These are phyloP conservation scores for Amoeboaphelidium protococcarum DNA, from an alignment of 371 early-diverging fungal species.

Conservation along the genomic window DNA sequence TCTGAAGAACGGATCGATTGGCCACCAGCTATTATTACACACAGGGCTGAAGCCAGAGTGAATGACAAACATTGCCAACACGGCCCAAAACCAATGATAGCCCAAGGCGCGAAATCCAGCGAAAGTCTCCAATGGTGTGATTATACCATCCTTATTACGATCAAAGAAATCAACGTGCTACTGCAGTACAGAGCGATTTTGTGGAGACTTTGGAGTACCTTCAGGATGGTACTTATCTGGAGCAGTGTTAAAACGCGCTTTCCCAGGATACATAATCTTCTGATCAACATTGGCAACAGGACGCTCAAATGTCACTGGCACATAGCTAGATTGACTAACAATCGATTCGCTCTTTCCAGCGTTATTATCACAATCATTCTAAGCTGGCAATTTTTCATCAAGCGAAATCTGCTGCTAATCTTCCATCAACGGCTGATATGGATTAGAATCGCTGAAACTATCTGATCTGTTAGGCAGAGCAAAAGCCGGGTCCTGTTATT, in stretches of 20 bases:
- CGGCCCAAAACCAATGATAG: conserved; percentile 13
- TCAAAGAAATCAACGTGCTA: conserved; percentile 18
- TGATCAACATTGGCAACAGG: not conserved
- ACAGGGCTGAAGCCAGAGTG: conserved; percentile 11
- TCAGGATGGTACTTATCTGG: conserved; percentile 3
- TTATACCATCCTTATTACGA: conserved; percentile 8
- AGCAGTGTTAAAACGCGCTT: not conserved
- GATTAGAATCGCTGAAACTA: too few relatives aligned
- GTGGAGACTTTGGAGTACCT: conserved; percentile 5
- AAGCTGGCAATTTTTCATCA: too few relatives aligned
- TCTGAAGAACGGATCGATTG: conserved; percentile 11
- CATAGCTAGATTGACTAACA: not conserved
- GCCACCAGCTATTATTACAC: conserved; percentile 7
- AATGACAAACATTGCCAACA: conserved; percentile 12
- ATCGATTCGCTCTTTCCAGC: too few relatives aligned
- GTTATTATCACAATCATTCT: too few relatives aligned
- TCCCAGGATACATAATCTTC: not conserved
- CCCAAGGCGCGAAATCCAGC: conserved; percentile 14
- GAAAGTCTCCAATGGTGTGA: conserved; percentile 3
- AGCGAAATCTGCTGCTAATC: too few relatives aligned
- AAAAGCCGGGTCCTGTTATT: too few relatives aligned
- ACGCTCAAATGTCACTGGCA: not conserved
- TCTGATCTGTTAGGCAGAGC: too few relatives aligned
- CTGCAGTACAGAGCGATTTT: conserved; percentile 10
- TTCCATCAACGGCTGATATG: too few relatives aligned